Conservation (phyloP, 129 eudicot genomes). For the Tanacetum coccineum region DNA sequence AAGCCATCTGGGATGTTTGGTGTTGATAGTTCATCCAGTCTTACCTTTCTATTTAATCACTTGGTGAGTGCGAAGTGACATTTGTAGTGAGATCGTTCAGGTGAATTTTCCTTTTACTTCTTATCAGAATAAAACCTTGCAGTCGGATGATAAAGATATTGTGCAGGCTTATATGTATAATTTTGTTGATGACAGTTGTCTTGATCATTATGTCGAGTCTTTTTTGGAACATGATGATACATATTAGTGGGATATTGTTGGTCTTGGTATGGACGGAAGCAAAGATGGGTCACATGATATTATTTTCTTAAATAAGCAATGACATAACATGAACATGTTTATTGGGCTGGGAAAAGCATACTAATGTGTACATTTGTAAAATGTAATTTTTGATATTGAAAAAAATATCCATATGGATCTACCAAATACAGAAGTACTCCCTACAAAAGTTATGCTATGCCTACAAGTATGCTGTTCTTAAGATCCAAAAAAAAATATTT, state of each 20-base stretch:
- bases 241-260: constrained; percentile 71
- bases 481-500: too few species aligned
- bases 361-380: too few species aligned
- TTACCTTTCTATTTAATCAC: constrained; percentile 80
- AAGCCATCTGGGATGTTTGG: constrained; percentile 88
- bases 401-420: too few species aligned
- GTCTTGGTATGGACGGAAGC: constrained; percentile 86
- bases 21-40: constrained; percentile 61
- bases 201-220: constrained; percentile 93
- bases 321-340: too few species aligned
- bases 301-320: too few species aligned
- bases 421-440: too few species aligned
- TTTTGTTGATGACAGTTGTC: constrained; percentile 91
- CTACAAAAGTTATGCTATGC: too few species aligned
- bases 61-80: constrained; percentile 60
- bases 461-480: too few species aligned
- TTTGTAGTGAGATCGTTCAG: constrained; percentile 13
- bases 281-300: constrained; percentile 73
- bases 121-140: constrained; percentile 39
- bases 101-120: constrained; percentile 17
- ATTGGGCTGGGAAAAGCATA: too few species aligned
- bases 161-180: constrained; percentile 93
- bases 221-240: constrained; percentile 91
- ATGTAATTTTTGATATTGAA: too few species aligned
- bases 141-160: constrained; percentile 81